These are phyloP conservation scores for Russula olivacea DNA, from an alignment of 768 basidiomycete genomes.

Conservation along the genomic window DNA sequence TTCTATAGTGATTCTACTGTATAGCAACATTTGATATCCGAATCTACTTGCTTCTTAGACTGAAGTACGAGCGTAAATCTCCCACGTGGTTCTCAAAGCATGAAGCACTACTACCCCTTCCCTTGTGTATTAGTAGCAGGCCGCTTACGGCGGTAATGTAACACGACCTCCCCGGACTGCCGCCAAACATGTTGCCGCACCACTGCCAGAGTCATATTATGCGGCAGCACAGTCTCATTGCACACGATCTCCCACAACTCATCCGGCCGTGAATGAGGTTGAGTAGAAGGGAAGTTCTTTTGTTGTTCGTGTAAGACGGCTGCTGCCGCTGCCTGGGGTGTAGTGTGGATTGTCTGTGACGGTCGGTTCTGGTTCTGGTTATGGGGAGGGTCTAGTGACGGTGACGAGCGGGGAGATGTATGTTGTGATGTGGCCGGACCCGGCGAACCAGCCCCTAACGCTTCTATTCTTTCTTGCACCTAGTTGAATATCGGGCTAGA, in stretches of 20 bases:
- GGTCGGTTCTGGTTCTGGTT: conserved; percentile 13
- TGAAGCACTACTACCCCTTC: neutral
- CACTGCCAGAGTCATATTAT: conserved; percentile 85
- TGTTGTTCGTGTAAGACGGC: conserved; percentile 28
- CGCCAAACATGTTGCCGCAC: conserved; percentile 89
- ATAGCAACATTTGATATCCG: too few relatives aligned
- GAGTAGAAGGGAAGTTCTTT: neutral
- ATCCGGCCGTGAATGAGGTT: conserved; percentile 37
- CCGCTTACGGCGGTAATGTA: conserved; percentile 60
- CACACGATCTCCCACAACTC: conserved; percentile 84
- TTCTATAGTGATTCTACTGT: too few relatives aligned
- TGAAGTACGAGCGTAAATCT: too few relatives aligned
- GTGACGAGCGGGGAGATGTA: conserved; percentile 33
- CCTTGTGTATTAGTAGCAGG: neutral
- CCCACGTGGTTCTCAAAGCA: too few relatives aligned
- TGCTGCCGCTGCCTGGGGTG: neutral
- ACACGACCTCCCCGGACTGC: conserved; percentile 60
- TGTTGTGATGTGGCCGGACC: conserved; percentile 24
- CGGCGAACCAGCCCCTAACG: conserved; percentile 34
- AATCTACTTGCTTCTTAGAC: too few relatives aligned
- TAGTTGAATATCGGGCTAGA: conserved; percentile 29
- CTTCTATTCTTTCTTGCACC: conserved; percentile 83
- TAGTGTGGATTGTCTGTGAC: conserved; percentile 11
- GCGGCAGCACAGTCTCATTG: conserved; percentile 74
- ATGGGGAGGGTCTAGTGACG: conserved; percentile 36